Conservation (phyloP, 2,329 filamentous ascomycete species). For the Emericellopsis atlantica region DNA sequence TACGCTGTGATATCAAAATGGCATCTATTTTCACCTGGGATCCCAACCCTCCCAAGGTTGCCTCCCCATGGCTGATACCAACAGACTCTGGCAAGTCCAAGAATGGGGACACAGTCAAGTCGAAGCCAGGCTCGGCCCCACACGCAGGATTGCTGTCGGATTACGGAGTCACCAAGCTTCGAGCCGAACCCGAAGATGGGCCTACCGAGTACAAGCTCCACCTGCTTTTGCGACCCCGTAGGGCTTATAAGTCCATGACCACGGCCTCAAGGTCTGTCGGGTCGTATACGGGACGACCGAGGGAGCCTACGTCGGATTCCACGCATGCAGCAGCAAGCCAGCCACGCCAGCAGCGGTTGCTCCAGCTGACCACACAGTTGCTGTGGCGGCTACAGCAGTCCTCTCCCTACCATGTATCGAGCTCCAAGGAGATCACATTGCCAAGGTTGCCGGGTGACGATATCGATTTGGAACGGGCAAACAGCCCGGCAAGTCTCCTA, state of each 20-base stretch:
- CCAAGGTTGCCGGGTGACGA: conserved; percentile 59
- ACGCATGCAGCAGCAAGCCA: conserved; percentile 29
- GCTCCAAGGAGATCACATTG: conserved; percentile 60
- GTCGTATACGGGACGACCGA: not conserved
- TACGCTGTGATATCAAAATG: conserved; percentile 32
- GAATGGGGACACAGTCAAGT: conserved; percentile 11
- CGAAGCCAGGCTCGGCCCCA: conserved; percentile 4
- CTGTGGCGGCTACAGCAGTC: conserved; percentile 94
- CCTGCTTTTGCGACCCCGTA: conserved; percentile 65
- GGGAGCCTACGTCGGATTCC: conserved; percentile 1
- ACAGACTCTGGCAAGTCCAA: conserved; percentile 24
- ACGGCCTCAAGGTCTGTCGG: conserved; percentile 26
- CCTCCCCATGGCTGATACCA: conserved; percentile 75
- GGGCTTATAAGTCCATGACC: conserved; percentile 60
- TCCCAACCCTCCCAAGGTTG: conserved; percentile 72
- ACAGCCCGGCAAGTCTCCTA: conserved; percentile 44
- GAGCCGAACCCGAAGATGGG: conserved; percentile 85
- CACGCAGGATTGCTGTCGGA: conserved; percentile 35
- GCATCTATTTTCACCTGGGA: conserved; percentile 96
- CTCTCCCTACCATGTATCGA: conserved; percentile 76
- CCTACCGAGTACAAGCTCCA: conserved; percentile 96
- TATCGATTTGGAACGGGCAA: conserved; percentile 27
- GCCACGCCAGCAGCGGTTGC: conserved; percentile 68
- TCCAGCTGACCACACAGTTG: conserved; percentile 88
- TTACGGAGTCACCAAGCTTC: conserved; percentile 61